Evolutionary conservation across 805 yeast species (phyloP).

Genomic region (Saccharomycopsis schoenii): DNA sequence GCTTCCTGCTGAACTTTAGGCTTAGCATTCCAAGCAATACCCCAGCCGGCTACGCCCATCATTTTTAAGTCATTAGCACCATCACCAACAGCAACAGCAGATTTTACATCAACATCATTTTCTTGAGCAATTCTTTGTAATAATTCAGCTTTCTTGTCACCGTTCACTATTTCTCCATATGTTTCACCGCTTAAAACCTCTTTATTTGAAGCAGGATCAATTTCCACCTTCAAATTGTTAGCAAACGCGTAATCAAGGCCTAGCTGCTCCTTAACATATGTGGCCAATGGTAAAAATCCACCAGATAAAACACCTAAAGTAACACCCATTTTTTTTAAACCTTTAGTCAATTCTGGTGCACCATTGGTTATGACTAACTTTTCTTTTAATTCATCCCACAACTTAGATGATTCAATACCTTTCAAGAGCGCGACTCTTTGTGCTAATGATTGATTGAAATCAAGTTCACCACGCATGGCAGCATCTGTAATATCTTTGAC

Average conservation of each 20-base stretch:
- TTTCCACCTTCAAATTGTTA: conserved; percentile 46
- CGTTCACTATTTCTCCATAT: conserved; percentile 77
- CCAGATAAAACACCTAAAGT: conserved; percentile 86
- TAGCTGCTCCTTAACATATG: conserved; percentile 54
- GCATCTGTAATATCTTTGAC: conserved; percentile 84
- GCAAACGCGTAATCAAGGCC: conserved; percentile 86
- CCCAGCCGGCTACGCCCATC: conserved; percentile 89
- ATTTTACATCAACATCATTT: conserved; percentile 39
- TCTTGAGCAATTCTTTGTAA: conserved; percentile 49
- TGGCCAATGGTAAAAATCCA: conserved; percentile 86
- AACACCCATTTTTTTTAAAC: conserved; percentile 50
- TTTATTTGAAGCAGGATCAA: conserved; percentile 32
- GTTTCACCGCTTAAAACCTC: conserved; percentile 63
- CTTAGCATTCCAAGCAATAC: conserved; percentile 96
- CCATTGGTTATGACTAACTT: conserved; percentile 78
- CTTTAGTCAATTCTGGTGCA: conserved; percentile 58
- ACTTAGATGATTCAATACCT: conserved; percentile 62
- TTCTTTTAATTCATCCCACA: conserved; percentile 71
- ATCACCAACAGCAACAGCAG: conserved; percentile 84
- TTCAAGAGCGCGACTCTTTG: conserved; percentile 70
- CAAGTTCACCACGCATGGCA: conserved; percentile 96
- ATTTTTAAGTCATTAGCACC: conserved; percentile 94
- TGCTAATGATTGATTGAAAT: conserved; percentile 70
- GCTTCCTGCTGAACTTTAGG: conserved; percentile 82
- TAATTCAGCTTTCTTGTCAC: conserved; percentile 68